Conservation (phyloP, 805 yeast genomes). For the Sugiyamaella mastotermitis region DNA sequence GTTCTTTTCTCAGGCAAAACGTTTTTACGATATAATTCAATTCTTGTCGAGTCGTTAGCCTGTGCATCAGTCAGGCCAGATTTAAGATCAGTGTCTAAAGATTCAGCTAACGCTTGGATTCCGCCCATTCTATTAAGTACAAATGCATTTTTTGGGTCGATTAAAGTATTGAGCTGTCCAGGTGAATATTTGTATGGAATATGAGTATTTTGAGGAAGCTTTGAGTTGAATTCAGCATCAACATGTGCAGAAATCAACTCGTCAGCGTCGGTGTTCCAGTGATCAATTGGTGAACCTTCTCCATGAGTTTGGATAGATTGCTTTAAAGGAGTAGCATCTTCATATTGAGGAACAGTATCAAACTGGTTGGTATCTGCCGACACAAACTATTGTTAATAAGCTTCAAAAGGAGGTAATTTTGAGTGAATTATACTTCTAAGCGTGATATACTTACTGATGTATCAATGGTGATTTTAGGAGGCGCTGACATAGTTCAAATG, state of each 20-base stretch:
- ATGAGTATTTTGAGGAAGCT: constrained; percentile 1
- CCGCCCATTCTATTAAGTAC: constrained; percentile 35
- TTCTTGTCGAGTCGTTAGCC: constrained; percentile 31
- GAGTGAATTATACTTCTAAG: neutral
- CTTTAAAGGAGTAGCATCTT: neutral
- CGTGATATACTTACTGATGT: constrained; percentile 13
- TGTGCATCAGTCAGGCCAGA: constrained; percentile 25
- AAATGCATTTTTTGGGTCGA: constrained; percentile 35
- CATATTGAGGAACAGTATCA: constrained; percentile 1
- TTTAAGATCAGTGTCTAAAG: constrained; percentile 28
- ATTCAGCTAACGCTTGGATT: constrained; percentile 24
- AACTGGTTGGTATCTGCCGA: constrained; percentile 4
- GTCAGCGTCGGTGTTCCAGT: constrained; percentile 13
- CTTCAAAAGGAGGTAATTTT: neutral
- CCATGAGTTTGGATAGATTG: constrained; percentile 5
- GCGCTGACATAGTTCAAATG: too few species aligned
- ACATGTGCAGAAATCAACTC: constrained; percentile 1
- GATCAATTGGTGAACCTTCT: constrained; percentile 1
- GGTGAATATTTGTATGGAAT: constrained; percentile 12
- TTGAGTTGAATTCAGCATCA: constrained; percentile 1
- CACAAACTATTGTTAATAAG: neutral
- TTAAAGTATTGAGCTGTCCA: constrained; percentile 23
- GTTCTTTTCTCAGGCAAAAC: constrained; percentile 63
- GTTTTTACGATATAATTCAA: constrained; percentile 59
- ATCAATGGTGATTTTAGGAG: constrained; percentile 18